Base-by-base conservation (phyloP, 1,284 basidiomycete species). In the Boletus semigastroideus region DNA sequence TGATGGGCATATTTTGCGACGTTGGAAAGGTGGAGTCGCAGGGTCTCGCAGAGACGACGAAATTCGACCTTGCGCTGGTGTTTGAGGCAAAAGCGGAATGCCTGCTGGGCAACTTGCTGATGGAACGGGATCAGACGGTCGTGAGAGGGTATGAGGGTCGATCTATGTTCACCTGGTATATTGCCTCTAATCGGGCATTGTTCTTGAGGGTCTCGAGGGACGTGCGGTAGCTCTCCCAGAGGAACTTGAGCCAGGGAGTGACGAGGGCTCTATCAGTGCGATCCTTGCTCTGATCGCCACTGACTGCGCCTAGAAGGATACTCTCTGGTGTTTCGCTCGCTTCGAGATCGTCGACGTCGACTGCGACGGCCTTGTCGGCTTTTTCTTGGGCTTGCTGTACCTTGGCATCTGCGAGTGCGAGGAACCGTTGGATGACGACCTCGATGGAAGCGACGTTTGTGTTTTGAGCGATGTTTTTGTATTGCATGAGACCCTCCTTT, bases 141-240 rank as follows among this genome's bases (percentile, higher is more conserved):
- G 34, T 5, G 4, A 12, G 14, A 22, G 27, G 19, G 4, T 1
- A 19, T 10, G 11, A 20, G 6, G 31, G 17, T 20, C 1, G 1
- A 16, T 5, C 14, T 22, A 0, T 14, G 69, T 83, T 54, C 49
- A 90, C 92, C 81, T 98, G 96, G 75, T 99, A 99, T 59, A 98
- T 92, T 13, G 80, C 76, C 74, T 99, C 97, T 51, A 99, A 75
- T 42, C 96, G 80, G 40, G 94, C 92, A 70, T 98, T 99, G 73
- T 98, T 98, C 71, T 98, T 95, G 62, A 98, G 79, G 10, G 95
- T 96, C 77, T 99, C 97, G 53, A 99, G 79, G 9, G 92, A 93
- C 28, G 94, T 98, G 55, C 97, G 87, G 72, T 98, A 98, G 58
- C 93, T 93, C 79, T 99, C 96, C 94, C 95, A 99, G 28, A 96